phyloP scores from a whole-genome alignment of 495 filamentous ascomycete species.

The Aspergillus ostianus region DNA sequence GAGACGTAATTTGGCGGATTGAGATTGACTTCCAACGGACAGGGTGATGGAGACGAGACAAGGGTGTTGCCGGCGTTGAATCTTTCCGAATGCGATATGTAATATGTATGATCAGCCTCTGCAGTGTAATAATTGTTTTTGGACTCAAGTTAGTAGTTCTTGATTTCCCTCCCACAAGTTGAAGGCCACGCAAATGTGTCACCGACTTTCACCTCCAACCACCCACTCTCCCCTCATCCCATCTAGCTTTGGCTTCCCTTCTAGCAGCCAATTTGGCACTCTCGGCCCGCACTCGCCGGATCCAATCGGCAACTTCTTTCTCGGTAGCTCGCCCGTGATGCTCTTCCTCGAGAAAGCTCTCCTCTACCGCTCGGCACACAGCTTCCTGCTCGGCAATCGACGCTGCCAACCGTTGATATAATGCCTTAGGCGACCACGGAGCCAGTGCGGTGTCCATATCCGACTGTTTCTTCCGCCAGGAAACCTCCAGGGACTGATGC shows the following conservation, averaged over 20 bases:
- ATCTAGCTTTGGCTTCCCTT: conserved; percentile 79
- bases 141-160: conserved; percentile 12
- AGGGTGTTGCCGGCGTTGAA: neutral
- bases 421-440: conserved; percentile 76
- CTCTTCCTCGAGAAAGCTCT: conserved; percentile 76
- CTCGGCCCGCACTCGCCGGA: conserved; percentile 72
- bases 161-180: neutral
- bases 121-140: conserved; percentile 7
- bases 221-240: conserved; percentile 92
- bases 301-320: conserved; percentile 80
- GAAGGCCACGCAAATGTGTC: neutral
- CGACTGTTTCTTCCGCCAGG: conserved; percentile 82
- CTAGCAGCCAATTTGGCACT: conserved; percentile 71
- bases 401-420: conserved; percentile 77
- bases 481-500: conserved; percentile 81
- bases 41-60: neutral
- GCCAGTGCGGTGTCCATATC: conserved; percentile 84
- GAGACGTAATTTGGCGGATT: conserved; percentile 15
- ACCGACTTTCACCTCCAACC: conserved; percentile 70
- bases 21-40: neutral
- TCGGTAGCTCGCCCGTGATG: conserved; percentile 60
- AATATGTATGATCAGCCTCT: neutral
- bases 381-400: conserved; percentile 79
- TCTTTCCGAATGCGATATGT: conserved; percentile 1
- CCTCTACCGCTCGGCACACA: conserved; percentile 77